These are phyloP conservation scores for Talaromyces thailandensis DNA, from an alignment of 495 filamentous ascomycete species.

Conservation along the genomic window DNA sequence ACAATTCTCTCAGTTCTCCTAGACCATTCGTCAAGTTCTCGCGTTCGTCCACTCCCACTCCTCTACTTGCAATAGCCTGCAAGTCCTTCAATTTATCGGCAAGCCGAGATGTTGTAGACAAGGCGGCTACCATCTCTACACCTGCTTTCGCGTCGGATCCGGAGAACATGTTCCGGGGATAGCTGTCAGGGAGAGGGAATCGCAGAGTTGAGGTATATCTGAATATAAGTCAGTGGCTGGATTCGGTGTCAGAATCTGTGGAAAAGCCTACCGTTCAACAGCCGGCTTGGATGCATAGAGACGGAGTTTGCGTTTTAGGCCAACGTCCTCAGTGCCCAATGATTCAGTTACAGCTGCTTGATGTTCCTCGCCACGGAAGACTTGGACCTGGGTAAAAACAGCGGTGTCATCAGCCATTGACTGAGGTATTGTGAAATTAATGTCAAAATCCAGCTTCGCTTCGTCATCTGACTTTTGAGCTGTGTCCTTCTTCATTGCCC, in stretches of 20 bases:
- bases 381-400: conserved; percentile 54
- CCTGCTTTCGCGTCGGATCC: conserved; percentile 24
- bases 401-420: conserved; percentile 32
- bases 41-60: conserved; percentile 65
- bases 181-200: conserved; percentile 78
- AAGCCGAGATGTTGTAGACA: conserved; percentile 69
- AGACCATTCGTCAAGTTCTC: conserved; percentile 79
- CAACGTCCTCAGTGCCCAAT: conserved; percentile 13
- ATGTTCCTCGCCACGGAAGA: conserved; percentile 31
- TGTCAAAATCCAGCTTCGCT: conserved; percentile 38
- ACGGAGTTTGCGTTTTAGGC: conserved; percentile 23
- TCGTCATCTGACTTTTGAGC: conserved; percentile 16
- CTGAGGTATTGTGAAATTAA: conserved; percentile 47
- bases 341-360: conserved; percentile 13
- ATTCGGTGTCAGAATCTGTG: background rate
- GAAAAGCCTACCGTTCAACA: conserved; percentile 48
- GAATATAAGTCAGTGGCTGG: background rate
- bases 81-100: conserved; percentile 58
- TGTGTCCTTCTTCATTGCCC: background rate
- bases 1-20: conserved; percentile 75
- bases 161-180: conserved; percentile 56
- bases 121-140: conserved; percentile 51
- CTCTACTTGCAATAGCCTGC: conserved; percentile 46
- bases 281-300: conserved; percentile 37
- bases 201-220: conserved; percentile 51